phyloP scores from a whole-genome alignment of 106 monocot species.

The Dendrobium officinale region DNA sequence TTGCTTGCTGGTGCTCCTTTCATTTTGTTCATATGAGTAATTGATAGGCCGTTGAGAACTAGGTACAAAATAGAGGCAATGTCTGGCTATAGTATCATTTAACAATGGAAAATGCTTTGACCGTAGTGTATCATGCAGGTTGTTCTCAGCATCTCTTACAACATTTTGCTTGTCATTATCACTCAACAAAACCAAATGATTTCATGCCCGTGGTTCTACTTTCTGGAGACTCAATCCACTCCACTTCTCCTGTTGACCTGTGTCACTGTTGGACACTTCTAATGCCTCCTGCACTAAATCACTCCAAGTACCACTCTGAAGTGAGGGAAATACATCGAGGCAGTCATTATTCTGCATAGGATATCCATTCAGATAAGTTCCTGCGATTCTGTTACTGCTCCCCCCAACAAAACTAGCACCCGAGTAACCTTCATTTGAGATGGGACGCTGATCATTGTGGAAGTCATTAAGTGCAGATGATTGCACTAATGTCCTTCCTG shows the following conservation, averaged over 20 bases:
- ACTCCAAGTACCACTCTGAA: conserved; percentile 86
- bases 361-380: no score
- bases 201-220: conserved; percentile 29
- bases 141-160: conserved; percentile 18
- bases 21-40: conserved; percentile 24
- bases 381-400: no score
- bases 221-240: conserved; percentile 60
- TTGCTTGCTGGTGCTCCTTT: conserved; percentile 15
- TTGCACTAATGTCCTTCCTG: no score
- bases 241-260: conserved; percentile 71
- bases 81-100: conserved; percentile 25
- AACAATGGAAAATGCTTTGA: conserved; percentile 34
- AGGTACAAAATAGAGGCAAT: conserved; percentile 13
- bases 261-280: conserved; percentile 72
- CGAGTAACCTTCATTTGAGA: no score
- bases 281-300: conserved; percentile 95
- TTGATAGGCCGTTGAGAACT: conserved; percentile 32
- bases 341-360: no score
- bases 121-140: conserved; percentile 25
- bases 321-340: conserved; percentile 19
- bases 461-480: no score
- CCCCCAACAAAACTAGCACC: no score
- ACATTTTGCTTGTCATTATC: conserved; percentile 25
- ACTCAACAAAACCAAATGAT: conserved; percentile 18
- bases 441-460: no score